These are phyloP conservation scores for Penicillium sp. DNA, from an alignment of 2,329 filamentous ascomycete species.

Conservation along the genomic window DNA sequence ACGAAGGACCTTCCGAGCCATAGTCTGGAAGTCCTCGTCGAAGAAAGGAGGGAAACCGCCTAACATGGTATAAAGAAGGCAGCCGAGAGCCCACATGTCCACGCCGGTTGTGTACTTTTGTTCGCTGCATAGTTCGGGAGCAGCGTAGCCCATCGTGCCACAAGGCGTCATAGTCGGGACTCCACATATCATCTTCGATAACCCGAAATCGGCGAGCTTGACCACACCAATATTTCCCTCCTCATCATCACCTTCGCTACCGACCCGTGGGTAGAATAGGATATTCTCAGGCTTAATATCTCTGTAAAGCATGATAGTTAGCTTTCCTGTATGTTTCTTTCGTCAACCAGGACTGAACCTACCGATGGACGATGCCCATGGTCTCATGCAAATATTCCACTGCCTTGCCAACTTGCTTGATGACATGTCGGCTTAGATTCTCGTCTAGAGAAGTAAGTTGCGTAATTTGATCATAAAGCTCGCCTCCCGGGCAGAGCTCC, in stretches of 20 bases:
- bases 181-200: not conserved
- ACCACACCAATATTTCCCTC: not conserved
- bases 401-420: not conserved
- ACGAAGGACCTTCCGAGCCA: not conserved
- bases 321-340: not conserved
- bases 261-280: not conserved
- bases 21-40: not conserved
- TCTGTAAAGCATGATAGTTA: not conserved
- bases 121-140: not conserved
- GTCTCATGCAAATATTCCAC: not conserved
- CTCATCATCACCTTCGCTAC: not conserved
- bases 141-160: not conserved
- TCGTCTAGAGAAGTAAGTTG: not conserved
- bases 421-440: not conserved
- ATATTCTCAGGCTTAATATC: not conserved
- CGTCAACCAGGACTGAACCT: not conserved
- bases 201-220: not conserved
- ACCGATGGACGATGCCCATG: not conserved
- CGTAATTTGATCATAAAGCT: not conserved
- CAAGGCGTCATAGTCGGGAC: not conserved
- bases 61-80: not conserved
- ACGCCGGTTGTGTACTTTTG: not conserved
- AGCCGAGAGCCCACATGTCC: not conserved
- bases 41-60: not conserved
- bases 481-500: not conserved